Percentiles rank a stretch among this genome's conserved stretches.
Conservation (phyloP, 768 basidiomycete species). For the Pleurotus tuoliensis region DNA sequence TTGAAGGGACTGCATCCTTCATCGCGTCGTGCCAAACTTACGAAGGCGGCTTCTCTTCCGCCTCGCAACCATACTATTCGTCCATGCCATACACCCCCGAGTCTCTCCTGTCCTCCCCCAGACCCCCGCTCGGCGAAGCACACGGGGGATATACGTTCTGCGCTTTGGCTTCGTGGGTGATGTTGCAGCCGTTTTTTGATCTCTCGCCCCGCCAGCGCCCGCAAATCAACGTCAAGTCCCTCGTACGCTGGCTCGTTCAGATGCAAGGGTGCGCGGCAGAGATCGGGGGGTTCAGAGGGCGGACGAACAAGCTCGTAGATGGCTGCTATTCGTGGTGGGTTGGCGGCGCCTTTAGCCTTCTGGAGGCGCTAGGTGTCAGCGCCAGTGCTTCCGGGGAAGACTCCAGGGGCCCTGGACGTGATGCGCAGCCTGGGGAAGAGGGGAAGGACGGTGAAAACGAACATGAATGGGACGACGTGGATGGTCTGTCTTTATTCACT, state of each 20-base stretch:
- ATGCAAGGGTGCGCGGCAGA: conserved; percentile 86
- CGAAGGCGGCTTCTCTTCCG: conserved; percentile 90
- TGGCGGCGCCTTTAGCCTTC: conserved; percentile 77
- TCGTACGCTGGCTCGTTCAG: conserved; percentile 77
- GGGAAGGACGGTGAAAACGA: conserved; percentile 10
- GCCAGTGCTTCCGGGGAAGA: conserved; percentile 14
- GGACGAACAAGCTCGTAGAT: conserved; percentile 98
- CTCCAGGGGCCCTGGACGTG: too few relatives aligned
- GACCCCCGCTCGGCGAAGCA: conserved; percentile 88
- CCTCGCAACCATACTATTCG: conserved; percentile 66
- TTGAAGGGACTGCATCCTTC: conserved; percentile 72
- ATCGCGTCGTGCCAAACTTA: conserved; percentile 93
- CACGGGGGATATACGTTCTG: conserved; percentile 99
- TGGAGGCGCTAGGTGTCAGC: conserved; percentile 56
- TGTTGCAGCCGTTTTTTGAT: conserved; percentile 59
- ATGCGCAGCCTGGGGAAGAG: too few relatives aligned
- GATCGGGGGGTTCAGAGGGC: conserved; percentile 85
- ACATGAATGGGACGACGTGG: conserved; percentile 61
- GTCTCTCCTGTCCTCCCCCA: conserved; percentile 37
- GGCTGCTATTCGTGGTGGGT: conserved; percentile 99
- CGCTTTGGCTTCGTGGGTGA: conserved; percentile 78
- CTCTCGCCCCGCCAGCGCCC: conserved; percentile 19
- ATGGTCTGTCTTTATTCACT: conserved; percentile 40
- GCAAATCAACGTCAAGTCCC: conserved; percentile 50
- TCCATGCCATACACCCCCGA: conserved; percentile 17